Evolutionary conservation across 495 filamentous ascomycete genomes (phyloP).

Genomic region (Tuber umbilicatum): DNA sequence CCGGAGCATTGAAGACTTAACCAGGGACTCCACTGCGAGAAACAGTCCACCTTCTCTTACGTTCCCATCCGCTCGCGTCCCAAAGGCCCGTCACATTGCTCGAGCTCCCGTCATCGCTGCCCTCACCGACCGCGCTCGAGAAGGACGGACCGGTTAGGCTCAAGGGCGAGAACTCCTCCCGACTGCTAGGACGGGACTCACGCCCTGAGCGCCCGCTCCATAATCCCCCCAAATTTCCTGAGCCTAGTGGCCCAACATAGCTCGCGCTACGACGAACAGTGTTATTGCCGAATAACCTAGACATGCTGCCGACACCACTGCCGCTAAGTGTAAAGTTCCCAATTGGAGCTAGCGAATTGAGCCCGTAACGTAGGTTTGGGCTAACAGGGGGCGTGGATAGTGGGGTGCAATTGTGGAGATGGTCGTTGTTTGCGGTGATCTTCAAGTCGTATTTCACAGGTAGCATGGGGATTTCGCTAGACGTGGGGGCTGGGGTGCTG

Average conservation of each 20-base stretch:
- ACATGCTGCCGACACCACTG: conserved; percentile 12
- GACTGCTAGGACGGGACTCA: conserved; percentile 15
- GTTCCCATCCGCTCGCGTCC: conserved; percentile 26
- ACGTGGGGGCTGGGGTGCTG: conserved; percentile 26
- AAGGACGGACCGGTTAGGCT: conserved; percentile 27
- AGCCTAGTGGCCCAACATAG: conserved; percentile 2
- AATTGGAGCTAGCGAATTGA: conserved; percentile 15
- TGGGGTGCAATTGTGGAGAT: conserved; percentile 22
- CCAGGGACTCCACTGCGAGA: conserved; percentile 30
- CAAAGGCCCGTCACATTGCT: conserved; percentile 20
- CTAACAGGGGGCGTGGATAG: conserved; percentile 22
- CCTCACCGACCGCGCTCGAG: conserved; percentile 21
- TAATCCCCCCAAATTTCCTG: conserved; percentile 20
- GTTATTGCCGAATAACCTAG: conserved; percentile 13
- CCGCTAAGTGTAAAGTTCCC: conserved; percentile 24
- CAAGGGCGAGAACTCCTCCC: conserved; percentile 8
- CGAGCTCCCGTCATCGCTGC: conserved; percentile 26
- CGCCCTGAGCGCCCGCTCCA: conserved; percentile 25
- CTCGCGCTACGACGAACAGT: conserved; percentile 30
- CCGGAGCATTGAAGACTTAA: neutral
- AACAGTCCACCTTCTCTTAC: conserved; percentile 35
- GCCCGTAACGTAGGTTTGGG: conserved; percentile 13
- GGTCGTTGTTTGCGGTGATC: conserved; percentile 32
- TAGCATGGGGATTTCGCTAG: conserved; percentile 41
- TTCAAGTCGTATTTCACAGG: conserved; percentile 27